Base-by-base conservation (phyloP, 2,329 filamentous ascomycete genomes). In the Fusarium devonianum region DNA sequence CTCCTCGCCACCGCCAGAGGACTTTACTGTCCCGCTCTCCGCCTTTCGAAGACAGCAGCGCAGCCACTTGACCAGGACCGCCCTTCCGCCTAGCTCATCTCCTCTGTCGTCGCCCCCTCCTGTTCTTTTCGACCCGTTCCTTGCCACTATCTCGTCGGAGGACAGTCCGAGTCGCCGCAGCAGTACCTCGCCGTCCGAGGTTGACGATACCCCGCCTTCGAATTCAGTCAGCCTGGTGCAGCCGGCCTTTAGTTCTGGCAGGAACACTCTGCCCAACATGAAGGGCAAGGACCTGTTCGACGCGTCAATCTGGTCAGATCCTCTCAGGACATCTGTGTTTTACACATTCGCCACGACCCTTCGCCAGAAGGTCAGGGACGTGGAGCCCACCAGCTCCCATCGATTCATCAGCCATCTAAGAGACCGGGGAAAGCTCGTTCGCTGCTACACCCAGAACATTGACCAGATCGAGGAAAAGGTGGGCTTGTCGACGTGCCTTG, bases 381-480 rank as follows among this genome's bases (percentile, higher is more conserved):
- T 87, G 8, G 71, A 79, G 41, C 86, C 86, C 0, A 89, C 86
- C 2, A 75, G 76, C 13, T 87, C 84, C 2, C 87, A 90, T 69
- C 81, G 80, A 45, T 89, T 90, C 65, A 86, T 90, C 58, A 80
- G 82, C 32, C 81, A 84, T 23, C 75, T 90, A 5, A 79, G 85
- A 33, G 85, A 89, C 64, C 78, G 82, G 4, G 84, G 86, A 4
- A 86, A 87, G 56, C 75, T 90, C 5, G 84, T 89, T 22, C 76
- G 87, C 28, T 88, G 86, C 62, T 90, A 90, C 62, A 90, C 87
- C 0, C 87, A 90, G 60, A 90, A 90, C 56, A 90, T 90, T 57
- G 87, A 90, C 59, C 83, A 85, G 53, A 82, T 90, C 6, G 87
- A 90, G 65, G 83, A 86, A 63, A 84, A 87, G 47, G 85, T 88